Base-by-base conservation (phyloP, 2,329 filamentous ascomycete genomes). In the Fusarium albosuccineum region DNA sequence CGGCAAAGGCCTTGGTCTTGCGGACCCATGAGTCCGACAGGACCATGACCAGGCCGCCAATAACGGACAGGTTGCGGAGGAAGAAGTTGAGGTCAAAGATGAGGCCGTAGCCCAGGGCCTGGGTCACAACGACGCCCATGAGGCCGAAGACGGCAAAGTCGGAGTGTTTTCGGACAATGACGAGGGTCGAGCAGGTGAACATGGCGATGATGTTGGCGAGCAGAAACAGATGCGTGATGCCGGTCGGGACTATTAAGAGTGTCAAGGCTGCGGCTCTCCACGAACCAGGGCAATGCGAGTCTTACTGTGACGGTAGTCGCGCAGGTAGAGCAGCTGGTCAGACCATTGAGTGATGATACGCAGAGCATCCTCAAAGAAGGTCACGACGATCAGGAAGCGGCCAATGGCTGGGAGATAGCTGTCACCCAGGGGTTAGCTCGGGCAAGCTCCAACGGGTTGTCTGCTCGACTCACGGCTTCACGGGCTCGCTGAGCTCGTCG, bases 21-120 rank as follows among this genome's bases (percentile, higher is more conserved):
- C 94, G 92, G 68, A 97, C 94, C 94, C 95, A 98, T 60, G 93
- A 97, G 83, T 99, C 96, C 40, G 94, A 97, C 48, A 99, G 87
- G 17, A 99, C 96, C 96, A 99, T 98, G 74, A 99, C 87, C 44
- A 99, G 88, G 63, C 96, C 96, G 73, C 96, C 96, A 85, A 98
- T 95, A 75, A 99, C 96, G 70, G 94, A 97, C 65, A 99, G 86
- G 79, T 99, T 99, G 82, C 96, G 94, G 69, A 99, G 91, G 90
- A 99, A 99, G 87, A 99, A 99, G 89, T 98, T 99, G 77, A 98
- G 88, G 81, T 99, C 96, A 80, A 99, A 98, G 80, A 99, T 97
- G 66, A 99, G 88, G 62, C 96, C 96, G 79, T 99, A 99, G 73
- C 96, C 96, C 57, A 99, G 88, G 17, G 95, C 96, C 82, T 99